Base-by-base conservation (phyloP, 1,139 yeast genomes). In the Pichia cactophila region DNA sequence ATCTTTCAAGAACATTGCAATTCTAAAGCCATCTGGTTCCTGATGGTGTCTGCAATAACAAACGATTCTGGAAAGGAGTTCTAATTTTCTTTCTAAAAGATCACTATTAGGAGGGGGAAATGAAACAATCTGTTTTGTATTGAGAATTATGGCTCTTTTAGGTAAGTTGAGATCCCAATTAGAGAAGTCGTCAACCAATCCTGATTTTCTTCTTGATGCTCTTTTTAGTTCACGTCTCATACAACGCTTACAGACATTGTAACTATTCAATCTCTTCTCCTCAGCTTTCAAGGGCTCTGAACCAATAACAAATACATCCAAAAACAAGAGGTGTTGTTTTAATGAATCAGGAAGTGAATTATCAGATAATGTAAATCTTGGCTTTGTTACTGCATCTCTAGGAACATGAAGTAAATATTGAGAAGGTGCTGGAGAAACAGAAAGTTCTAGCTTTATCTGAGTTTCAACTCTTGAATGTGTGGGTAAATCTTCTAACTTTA, bases 31-130 rank as follows among this genome's bases (percentile, higher is more conserved):
- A 47, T 77, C 78, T 31, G 81, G 72, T 54, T 90, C 96, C 57
- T 81, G 80, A 67, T 92, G 97, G 66, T 92, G 98, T 58, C 97
- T 81, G 68, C 97, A 90, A 66, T 92, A 92, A 66, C 98, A 92
- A 10, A 92, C 92, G 42, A 92, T 81, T 68, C 98, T 78, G 14
- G 95, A 83, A 35, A 90, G 83, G 33, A 92, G 70, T 50, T 86
- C 95, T 49, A 90, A 68, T 12, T 75, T 72, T 56, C 81, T 74
- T 29, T 46, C 46, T 29, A 37, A 29, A 2, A 33, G 33, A 28
- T 53, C 56, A 44, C 80, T 80, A 38, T 72, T 71, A 31, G 83
- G 82, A 20, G 85, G 77, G 11, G 89, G 86, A 60, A 89, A 78
- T 4, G 89, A 80, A 43, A 87, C 77, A 36, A 90, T 76, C 66